A percentile compares a stretch with the other conserved stretches of the same genome.
Conservation (phyloP, 495 filamentous ascomycete genomes). For the Gamarada debralockiae region DNA sequence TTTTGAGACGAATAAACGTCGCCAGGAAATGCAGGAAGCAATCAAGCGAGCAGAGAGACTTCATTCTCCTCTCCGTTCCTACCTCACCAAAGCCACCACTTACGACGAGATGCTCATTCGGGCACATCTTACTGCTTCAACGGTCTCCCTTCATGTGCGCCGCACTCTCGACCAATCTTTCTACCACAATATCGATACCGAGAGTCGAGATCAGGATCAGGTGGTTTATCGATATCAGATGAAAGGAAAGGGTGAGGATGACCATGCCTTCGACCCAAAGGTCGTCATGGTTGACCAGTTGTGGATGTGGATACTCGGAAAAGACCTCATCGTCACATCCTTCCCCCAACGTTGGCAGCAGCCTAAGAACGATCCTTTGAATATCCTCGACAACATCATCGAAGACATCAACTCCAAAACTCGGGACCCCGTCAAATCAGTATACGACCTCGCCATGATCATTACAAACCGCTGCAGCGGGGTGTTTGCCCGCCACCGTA, state of each 20-base stretch:
- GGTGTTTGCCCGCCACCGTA: conserved; percentile 59
- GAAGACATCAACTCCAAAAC: conserved; percentile 71
- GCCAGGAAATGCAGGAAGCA: conserved; percentile 55
- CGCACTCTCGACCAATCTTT: conserved; percentile 69
- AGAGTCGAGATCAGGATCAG: conserved; percentile 62
- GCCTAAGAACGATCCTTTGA: conserved; percentile 64
- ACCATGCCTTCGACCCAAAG: conserved; percentile 47
- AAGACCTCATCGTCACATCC: conserved; percentile 59
- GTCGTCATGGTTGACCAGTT: conserved; percentile 75
- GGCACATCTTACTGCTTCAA: conserved; percentile 51
- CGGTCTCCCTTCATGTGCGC: conserved; percentile 58
- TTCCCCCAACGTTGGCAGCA: conserved; percentile 71
- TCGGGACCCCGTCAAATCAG: conserved; percentile 54
- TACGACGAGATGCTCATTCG: conserved; percentile 62
- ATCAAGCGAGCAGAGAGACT: conserved; percentile 42
- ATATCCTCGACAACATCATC: conserved; percentile 65
- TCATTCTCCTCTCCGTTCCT: conserved; percentile 22
- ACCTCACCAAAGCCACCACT: conserved; percentile 30
- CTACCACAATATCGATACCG: conserved; percentile 68
- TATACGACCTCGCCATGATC: conserved; percentile 62
- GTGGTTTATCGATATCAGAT: conserved; percentile 61
- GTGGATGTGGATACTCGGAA: conserved; percentile 67
- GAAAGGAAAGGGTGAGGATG: conserved; percentile 33
- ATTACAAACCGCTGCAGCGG: conserved; percentile 64
- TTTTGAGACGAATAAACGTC: conserved; percentile 56